Conservation (phyloP, 148 eudicot genomes). For the Euryodendron excelsum region DNA sequence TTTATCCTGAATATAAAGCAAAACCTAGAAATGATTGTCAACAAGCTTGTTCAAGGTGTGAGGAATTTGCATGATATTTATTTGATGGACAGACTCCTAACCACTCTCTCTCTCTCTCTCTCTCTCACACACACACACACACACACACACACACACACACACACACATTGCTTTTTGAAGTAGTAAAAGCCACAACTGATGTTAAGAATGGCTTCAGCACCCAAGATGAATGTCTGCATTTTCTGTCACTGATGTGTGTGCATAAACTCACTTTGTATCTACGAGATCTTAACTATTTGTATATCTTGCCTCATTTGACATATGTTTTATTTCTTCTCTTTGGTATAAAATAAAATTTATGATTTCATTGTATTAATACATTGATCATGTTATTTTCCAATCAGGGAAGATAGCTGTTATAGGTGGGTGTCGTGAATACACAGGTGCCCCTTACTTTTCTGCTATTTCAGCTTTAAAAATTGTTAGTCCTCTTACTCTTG, state of each 20-base stretch:
- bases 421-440: conserved; percentile 97
- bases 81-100: neutral
- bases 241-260: neutral
- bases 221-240: neutral
- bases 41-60: neutral
- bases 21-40: neutral
- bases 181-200: neutral
- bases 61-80: neutral
- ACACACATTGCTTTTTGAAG: neutral
- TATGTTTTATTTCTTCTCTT: neutral
- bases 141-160: too few relatives aligned
- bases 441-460: conserved; percentile 96
- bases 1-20: neutral
- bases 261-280: neutral
- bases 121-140: too few relatives aligned
- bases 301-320: neutral
- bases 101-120: neutral
- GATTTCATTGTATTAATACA: neutral
- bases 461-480: conserved; percentile 95
- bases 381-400: conserved; percentile 10
- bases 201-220: neutral
- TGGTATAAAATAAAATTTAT: neutral
- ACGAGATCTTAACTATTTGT: neutral
- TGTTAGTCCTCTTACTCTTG: conserved; percentile 45
- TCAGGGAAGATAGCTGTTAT: conserved; percentile 96